A percentile compares a stretch with the other conserved stretches of the same genome.
Conservation (phyloP, 495 filamentous ascomycete species). For the Podospora tetraspora region DNA sequence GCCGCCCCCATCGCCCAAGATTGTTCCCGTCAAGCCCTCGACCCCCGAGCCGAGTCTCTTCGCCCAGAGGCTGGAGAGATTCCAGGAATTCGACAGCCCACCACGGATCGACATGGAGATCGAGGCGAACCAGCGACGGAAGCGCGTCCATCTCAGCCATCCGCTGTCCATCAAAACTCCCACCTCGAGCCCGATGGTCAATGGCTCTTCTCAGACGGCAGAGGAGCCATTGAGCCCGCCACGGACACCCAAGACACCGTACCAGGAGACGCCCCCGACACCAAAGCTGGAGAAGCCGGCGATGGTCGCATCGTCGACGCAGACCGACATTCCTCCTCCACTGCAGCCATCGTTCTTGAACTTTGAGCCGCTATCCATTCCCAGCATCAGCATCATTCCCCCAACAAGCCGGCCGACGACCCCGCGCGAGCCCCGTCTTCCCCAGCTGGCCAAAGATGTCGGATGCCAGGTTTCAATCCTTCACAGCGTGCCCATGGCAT, state of each 20-base stretch:
- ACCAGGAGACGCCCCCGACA: slow-evolving; percentile 27
- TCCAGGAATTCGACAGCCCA: slow-evolving; percentile 36
- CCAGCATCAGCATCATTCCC: slow-evolving; percentile 58
- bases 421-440: slow-evolving; percentile 48
- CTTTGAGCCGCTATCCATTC: slow-evolving; percentile 43
- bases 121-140: slow-evolving; percentile 66
- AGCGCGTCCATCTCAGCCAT: slow-evolving; percentile 49
- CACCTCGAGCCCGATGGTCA: slow-evolving; percentile 52
- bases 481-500: slow-evolving; percentile 47
- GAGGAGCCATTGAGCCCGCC: slow-evolving; percentile 63
- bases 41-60: slow-evolving; percentile 34
- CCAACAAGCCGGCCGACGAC: slow-evolving; percentile 50
- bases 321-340: slow-evolving; percentile 49
- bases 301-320: slow-evolving; percentile 55
- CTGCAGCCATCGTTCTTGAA: slow-evolving; percentile 29
- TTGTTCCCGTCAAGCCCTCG: slow-evolving; percentile 37
- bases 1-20: slow-evolving; percentile 67
- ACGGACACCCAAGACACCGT: slow-evolving; percentile 55
- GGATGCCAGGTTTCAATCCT: slow-evolving; percentile 50
- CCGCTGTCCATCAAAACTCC: slow-evolving; percentile 38
- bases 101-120: slow-evolving; percentile 50
- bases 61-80: slow-evolving; percentile 30
- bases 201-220: slow-evolving; percentile 65
- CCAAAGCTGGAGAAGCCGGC: slow-evolving; percentile 25
- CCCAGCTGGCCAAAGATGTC: slow-evolving; percentile 51